Base-by-base conservation (phyloP, 208 protist genomes). In the Trypanosoma theileri region DNA sequence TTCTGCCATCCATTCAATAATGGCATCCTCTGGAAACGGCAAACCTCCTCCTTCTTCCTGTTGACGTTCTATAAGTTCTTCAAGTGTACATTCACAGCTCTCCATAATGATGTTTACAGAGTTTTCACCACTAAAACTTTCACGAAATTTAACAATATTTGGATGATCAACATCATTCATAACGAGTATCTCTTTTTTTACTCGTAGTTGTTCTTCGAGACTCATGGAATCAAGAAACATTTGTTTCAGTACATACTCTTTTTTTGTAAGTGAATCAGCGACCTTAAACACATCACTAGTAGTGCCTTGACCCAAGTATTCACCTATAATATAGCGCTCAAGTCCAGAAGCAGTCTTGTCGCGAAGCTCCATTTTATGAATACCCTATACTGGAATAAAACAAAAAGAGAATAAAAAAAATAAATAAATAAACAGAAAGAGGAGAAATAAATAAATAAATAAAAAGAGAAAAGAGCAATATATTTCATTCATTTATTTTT, bases 61-160 rank as follows among this genome's bases (percentile, higher is more conserved):
- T 62, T 96, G 85, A 10, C 83, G 71, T 42, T 95, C 84, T 58
- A 95, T 94, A n/a, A 98, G 69, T 26, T 93, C 71, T 77, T 95
- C 89, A 13, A 97, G 70, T 17, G 88, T 92, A 41, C 77, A 79
- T 59, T 88, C 90, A 71, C 94, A 97, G 74, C 85, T 84, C 76
- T 97, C 94, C 89, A 97, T 96, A 22, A 92, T 70, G 57, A 97
- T 97, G 69, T 91, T 85, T 13, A 96, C 84, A 17, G 86, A 87
- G 46, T 69, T 82, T 6, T 62, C 71, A 48, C 80, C 75, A 24
- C 76, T 75, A 74, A 95, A 98, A 66, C 89, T 91, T 54, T 93
- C 92, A 24, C 81, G 76, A 60, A 95, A 97, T 50, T 92, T 82
- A 9, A 98, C 91, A 50, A 98, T 85, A 69, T 97, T 95, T 0